Conservation (phyloP, 139 green algal genomes). For the Ettlia oleoabundans region DNA sequence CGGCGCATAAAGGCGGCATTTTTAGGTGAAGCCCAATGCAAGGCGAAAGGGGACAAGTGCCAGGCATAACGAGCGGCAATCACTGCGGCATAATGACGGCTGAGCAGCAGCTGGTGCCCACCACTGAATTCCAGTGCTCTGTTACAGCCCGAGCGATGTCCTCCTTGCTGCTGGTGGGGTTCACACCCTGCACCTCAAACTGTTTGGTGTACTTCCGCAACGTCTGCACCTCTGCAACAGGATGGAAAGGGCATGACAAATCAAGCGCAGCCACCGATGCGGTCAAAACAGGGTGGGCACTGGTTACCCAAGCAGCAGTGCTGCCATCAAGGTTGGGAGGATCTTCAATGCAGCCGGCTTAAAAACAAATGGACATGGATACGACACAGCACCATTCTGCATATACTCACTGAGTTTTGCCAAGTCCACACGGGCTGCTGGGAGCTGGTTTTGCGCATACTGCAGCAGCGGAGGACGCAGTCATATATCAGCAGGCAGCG, state of each 20-base stretch:
- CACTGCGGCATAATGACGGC: too few species aligned
- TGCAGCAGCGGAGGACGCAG: neutral
- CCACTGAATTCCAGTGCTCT: conserved; percentile 47
- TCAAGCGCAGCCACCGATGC: too few species aligned
- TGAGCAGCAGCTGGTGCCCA: too few species aligned
- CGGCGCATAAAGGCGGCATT: too few species aligned
- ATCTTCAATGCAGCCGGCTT: too few species aligned
- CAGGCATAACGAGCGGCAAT: too few species aligned
- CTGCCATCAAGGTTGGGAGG: too few species aligned
- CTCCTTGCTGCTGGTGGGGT: conserved; percentile 47
- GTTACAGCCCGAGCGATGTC: conserved; percentile 38
- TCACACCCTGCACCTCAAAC: conserved; percentile 42
- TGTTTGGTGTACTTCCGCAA: conserved; percentile 53
- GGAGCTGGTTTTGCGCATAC: conserved; percentile 11
- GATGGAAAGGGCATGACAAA: too few species aligned
- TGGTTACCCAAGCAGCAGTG: neutral
- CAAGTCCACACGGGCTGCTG: conserved; percentile 43
- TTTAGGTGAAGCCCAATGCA: too few species aligned
- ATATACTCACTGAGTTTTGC: conserved; percentile 43
- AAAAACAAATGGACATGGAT: neutral
- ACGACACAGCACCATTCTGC: neutral
- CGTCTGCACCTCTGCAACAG: conserved; percentile 29
- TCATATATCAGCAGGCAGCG: neutral
- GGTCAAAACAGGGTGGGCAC: neutral
- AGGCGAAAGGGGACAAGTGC: neutral